Evolutionary conservation across 495 filamentous ascomycete species (phyloP).

Genomic region (Talaromyces nanjingensis): DNA sequence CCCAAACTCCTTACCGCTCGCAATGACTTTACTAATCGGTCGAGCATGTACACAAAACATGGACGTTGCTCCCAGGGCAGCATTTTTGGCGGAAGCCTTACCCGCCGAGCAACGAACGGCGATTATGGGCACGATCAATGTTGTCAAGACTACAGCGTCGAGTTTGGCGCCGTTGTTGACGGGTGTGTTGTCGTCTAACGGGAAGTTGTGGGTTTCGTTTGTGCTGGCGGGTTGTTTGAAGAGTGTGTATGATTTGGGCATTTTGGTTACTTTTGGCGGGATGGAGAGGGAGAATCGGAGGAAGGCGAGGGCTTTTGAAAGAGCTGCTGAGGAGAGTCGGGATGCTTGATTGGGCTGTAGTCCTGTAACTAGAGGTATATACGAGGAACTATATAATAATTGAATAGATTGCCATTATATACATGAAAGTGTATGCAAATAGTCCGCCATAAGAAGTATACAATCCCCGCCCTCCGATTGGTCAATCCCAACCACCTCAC

Average conservation of each 20-base stretch:
- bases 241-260: constrained; percentile 63
- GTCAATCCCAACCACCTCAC: not conserved
- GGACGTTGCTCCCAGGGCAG: constrained; percentile 75
- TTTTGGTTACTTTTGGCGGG: constrained; percentile 59
- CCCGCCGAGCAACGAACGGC: constrained; percentile 70
- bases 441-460: too few species aligned
- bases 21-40: constrained; percentile 60
- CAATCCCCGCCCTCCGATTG: not conserved
- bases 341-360: not conserved
- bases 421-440: not conserved
- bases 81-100: constrained; percentile 69
- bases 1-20: constrained; percentile 44
- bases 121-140: constrained; percentile 65
- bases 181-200: constrained; percentile 56
- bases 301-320: not conserved
- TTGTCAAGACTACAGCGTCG: constrained; percentile 56
- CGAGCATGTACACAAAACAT: constrained; percentile 66
- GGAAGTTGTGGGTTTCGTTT: constrained; percentile 65
- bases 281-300: constrained; percentile 20
- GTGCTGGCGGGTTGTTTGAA: constrained; percentile 64
- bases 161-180: constrained; percentile 61
- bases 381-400: too few species aligned
- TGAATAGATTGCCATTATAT: not conserved
- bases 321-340: not conserved
- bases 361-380: too few species aligned